Evolutionary conservation across 2,329 filamentous ascomycete species (phyloP), one percentile per base, ranked within the genome.

Genomic region (Trichoderma gracile): DNA sequence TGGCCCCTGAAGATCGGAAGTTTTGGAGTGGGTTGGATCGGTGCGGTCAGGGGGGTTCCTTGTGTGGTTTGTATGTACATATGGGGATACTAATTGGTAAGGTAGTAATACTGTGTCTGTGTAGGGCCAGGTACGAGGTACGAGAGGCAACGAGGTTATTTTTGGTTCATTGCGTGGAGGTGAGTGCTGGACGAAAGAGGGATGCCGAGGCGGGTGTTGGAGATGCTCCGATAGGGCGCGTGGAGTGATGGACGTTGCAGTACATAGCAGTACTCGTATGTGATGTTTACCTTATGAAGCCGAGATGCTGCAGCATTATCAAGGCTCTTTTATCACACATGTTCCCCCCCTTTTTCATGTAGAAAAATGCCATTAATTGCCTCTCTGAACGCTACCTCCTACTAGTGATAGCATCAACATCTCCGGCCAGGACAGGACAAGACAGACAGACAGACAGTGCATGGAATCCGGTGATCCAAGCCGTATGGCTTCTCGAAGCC

Each of bases 1-100:
- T 21, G 49, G 50, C 68, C 66, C 68, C 68, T 69, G 68, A 69
- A 65, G 66, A 69, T 69, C 68, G 54, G 38, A 47, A 38, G 42
- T 8, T 38, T 40, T 10, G 12, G 33, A 38, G 33, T 38, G 33
- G 33, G 12, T 59, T 46, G 56, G 21, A 59, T 40, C 46, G n/a
- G 45, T 59, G 45, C 46, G 17, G 56, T 9, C 46, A 30, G 15
- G 42, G 53, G 43, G n/a, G 23, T 38, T 59, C 43, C 56, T 42
- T 50, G 59, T 46, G 49, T 49, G 40, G 59, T 10, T 33, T 19
- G 47, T 3, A 47, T 30, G 47, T 40, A 14, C 33, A 38, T 38
- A 3, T 8, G 3, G 30, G 30, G 30, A n/a, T n/a, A n/a, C n/a
- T n/a, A n/a, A n/a, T n/a, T n/a, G n/a, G n/a, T n/a, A n/a, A n/a